A percentile compares a stretch with the other conserved stretches of the same genome.
Evolutionary conservation across 2,329 filamentous ascomycete genomes (phyloP).

Genomic region (Chaetothyriales sp.): DNA sequence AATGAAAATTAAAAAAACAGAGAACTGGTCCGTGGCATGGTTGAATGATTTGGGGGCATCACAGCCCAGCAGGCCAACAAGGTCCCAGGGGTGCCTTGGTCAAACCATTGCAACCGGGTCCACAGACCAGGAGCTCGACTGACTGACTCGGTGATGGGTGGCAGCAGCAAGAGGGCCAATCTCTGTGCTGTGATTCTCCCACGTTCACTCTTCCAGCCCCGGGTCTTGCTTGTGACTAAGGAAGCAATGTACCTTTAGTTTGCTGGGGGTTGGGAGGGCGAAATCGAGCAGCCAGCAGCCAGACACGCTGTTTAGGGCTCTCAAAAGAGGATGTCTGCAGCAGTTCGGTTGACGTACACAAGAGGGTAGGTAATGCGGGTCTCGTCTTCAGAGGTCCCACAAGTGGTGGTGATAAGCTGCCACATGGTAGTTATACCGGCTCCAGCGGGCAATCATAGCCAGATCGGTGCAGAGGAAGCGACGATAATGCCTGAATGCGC

Average conservation of each 20-base stretch:
- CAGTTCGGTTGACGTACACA: conserved; percentile 44
- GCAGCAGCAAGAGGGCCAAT: conserved; percentile 23
- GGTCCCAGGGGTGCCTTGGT: conserved; percentile 38
- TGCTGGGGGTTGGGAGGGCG: too few relatives aligned
- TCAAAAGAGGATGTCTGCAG: conserved; percentile 45
- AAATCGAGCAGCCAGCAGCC: conserved; percentile 37
- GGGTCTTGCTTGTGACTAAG: conserved; percentile 28
- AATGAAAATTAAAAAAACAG: too few relatives aligned
- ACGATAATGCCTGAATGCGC: conserved; percentile 21
- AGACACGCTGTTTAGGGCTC: conserved; percentile 41
- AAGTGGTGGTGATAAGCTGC: conserved; percentile 49
- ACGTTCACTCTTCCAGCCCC: conserved; percentile 17
- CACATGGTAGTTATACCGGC: conserved; percentile 39
- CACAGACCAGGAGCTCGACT: conserved; percentile 46
- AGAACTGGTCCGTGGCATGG: conserved; percentile 42
- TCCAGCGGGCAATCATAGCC: conserved; percentile 26
- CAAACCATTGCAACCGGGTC: conserved; percentile 44
- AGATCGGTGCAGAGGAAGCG: conserved; percentile 20
- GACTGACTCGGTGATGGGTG: conserved; percentile 29
- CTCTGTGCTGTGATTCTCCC: conserved; percentile 7
- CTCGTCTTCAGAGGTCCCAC: conserved; percentile 43
- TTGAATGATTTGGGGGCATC: conserved; percentile 34
- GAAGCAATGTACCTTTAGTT: conserved; percentile 43
- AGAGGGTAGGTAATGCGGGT: conserved; percentile 44
- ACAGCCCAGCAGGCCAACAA: conserved; percentile 38